These are phyloP conservation scores for Flaveria bidentis DNA, from an alignment of 129 eudicot genomes.

Conservation along the genomic window DNA sequence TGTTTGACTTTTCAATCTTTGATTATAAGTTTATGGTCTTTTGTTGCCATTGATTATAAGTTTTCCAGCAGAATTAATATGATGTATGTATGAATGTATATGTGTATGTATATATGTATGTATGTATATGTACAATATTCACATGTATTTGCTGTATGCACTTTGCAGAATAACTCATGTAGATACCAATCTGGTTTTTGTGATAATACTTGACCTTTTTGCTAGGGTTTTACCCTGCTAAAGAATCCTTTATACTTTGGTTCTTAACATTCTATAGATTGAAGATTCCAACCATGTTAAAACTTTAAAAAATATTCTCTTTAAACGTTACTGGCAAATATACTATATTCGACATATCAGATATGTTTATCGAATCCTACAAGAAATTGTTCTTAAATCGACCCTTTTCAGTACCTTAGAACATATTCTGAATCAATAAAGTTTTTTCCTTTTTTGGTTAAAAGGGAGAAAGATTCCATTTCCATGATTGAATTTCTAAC, in stretches of 20 bases:
- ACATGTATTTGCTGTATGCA: constrained; percentile 19
- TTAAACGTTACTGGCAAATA: neutral
- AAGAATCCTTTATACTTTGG: constrained; percentile 6
- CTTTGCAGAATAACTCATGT: neutral
- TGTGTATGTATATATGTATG: neutral
- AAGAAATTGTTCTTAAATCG: constrained; percentile 25
- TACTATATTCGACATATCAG: constrained; percentile 17
- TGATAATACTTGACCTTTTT: constrained; percentile 10
- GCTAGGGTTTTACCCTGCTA: constrained; percentile 7
- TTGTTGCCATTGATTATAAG: constrained; percentile 11
- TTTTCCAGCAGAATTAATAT: constrained; percentile 12
- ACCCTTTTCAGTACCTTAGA: constrained; percentile 24
- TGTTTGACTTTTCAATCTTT: constrained; percentile 21
- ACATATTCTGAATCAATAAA: constrained; percentile 36
- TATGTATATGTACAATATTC: neutral
- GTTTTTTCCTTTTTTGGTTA: constrained; percentile 20
- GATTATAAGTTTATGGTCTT: too few relatives aligned
- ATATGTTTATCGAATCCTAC: constrained; percentile 8
- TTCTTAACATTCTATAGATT: constrained; percentile 21
- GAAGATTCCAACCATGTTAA: constrained; percentile 30
- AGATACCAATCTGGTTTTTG: constrained; percentile 3
- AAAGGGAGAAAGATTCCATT: constrained; percentile 11
- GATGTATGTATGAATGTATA: neutral
- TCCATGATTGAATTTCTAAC: constrained; percentile 18
- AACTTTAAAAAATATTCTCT: constrained; percentile 2